Evolutionary conservation across 164 flowering plant species (phyloP).

Genomic region (Platanus orientalis): DNA sequence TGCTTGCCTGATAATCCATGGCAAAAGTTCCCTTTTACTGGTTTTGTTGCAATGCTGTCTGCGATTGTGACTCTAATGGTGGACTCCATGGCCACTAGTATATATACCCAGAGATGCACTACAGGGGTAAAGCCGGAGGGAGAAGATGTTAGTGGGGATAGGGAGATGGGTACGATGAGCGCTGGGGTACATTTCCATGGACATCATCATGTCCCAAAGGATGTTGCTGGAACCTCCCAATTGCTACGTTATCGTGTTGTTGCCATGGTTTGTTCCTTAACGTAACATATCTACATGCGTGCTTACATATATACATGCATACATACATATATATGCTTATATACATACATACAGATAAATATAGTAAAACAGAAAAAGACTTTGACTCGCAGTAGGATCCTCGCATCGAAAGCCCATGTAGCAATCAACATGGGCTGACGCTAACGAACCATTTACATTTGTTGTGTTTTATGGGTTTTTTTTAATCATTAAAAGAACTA

Average conservation of each 20-base stretch:
- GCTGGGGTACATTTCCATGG: conserved; percentile 18
- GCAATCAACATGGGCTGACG: too few relatives aligned
- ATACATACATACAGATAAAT: too few relatives aligned
- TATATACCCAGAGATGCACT: conserved; percentile 8
- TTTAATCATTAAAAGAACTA: too few relatives aligned
- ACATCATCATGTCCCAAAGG: too few relatives aligned
- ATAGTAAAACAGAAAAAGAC: too few relatives aligned
- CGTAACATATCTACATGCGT: too few relatives aligned
- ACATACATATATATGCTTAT: too few relatives aligned
- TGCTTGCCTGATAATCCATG: conserved; percentile 30
- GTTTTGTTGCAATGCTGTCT: conserved; percentile 30
- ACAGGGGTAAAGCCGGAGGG: conserved; percentile 8
- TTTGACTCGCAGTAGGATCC: too few relatives aligned
- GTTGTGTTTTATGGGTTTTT: too few relatives aligned
- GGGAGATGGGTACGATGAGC: background rate
- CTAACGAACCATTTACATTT: too few relatives aligned
- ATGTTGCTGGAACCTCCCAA: conserved; percentile 16
- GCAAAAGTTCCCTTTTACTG: conserved; percentile 31
- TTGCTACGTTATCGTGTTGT: conserved; percentile 26
- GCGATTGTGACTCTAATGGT: conserved; percentile 29
- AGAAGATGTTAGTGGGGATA: background rate
- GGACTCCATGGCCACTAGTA: conserved; percentile 29
- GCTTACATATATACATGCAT: too few relatives aligned
- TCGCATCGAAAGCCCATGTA: too few relatives aligned
- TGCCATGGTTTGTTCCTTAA: conserved; percentile 21